Base-by-base conservation (phyloP, 805 yeast genomes). In the Teunomyces pallodes region DNA sequence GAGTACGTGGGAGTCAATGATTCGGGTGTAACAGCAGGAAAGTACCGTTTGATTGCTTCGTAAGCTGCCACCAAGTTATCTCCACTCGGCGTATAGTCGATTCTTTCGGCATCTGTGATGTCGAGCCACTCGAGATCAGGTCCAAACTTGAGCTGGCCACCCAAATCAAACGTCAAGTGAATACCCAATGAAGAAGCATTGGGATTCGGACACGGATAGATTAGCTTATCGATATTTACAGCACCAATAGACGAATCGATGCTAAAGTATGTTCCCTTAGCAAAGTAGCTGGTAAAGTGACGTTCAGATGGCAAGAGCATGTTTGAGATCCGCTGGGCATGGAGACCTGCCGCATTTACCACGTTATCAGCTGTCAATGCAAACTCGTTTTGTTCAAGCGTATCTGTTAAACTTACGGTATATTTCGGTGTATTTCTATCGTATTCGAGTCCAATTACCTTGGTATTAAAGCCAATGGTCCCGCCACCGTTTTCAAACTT, bases 81-180 rank as follows among this genome's bases (percentile, higher is more conserved):
- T 1, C 62, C 64, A 52, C 72, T 75, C 5, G 83, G 85, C 5
- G 67, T 59, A 51, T 80, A 79, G 58, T 82, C 81, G 5, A 54
- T 68, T 42, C 59, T 61, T 32, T 49, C 53, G 1, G 76, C 69
- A 29, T 61, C 56, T 3, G 46, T 50, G 2, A 61, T 52, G 29
- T 76, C 78, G 1, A 87, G 81, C 88, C 95, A 90, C 63, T 90
- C 94, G 36, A 89, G 65, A 61, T 91, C 96, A 0, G 97, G 97
- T 0, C 97, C 97, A 62, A 90, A 90, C 53, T 80, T 77, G 26
- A 90, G 67, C 54, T 83, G 84, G 0, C 95, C 94, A 3, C 87
- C 90, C 46, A 90, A 66, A 58, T 88, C 95, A 28, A 91, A 69
- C 0, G 97, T 90, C 52, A 91, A 67, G 69, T 90, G 97, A 0